phyloP scores from a whole-genome alignment of 768 basidiomycete genomes.

The Pleurotus cornucopiae region DNA sequence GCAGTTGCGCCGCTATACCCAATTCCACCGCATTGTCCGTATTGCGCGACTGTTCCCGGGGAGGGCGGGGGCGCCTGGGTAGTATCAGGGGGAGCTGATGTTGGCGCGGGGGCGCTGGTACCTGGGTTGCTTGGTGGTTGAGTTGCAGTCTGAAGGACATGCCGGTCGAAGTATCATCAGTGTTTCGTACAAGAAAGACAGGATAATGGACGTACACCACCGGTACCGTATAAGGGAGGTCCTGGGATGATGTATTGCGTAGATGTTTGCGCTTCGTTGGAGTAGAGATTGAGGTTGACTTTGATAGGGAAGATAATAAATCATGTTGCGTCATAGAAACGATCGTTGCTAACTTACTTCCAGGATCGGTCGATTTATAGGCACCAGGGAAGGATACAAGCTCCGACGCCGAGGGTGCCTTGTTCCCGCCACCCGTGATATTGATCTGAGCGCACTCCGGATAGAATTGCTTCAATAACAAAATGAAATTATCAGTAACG shows the following conservation, averaged over 20 bases:
- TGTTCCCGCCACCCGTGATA: constrained; percentile 36
- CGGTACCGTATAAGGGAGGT: constrained; percentile 39
- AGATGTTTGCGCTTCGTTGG: constrained; percentile 29
- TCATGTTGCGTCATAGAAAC: neutral
- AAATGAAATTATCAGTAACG: neutral
- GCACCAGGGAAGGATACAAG: constrained; percentile 47
- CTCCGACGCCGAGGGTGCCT: constrained; percentile 35
- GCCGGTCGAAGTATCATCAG: neutral
- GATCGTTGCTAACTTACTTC: constrained; percentile 24
- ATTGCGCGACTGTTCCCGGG: constrained; percentile 29
- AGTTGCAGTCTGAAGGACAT: neutral
- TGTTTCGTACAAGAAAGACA: neutral
- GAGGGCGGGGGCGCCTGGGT: constrained; percentile 12
- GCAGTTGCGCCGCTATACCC: constrained; percentile 33
- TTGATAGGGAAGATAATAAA: constrained; percentile 9
- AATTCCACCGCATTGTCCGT: constrained; percentile 40
- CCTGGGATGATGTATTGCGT: constrained; percentile 42
- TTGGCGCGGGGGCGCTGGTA: neutral
- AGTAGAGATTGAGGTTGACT: constrained; percentile 38
- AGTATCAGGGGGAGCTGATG: neutral
- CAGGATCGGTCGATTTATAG: constrained; percentile 39
- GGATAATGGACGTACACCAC: neutral
- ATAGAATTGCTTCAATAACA: constrained; percentile 54
- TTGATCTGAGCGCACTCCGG: constrained; percentile 50
- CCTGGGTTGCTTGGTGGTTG: neutral